Percentiles rank a stretch among this genome's conserved stretches.
Evolutionary conservation across 192 early-diverging fungal species (phyloP).

Genomic region (Coemansia sp.): DNA sequence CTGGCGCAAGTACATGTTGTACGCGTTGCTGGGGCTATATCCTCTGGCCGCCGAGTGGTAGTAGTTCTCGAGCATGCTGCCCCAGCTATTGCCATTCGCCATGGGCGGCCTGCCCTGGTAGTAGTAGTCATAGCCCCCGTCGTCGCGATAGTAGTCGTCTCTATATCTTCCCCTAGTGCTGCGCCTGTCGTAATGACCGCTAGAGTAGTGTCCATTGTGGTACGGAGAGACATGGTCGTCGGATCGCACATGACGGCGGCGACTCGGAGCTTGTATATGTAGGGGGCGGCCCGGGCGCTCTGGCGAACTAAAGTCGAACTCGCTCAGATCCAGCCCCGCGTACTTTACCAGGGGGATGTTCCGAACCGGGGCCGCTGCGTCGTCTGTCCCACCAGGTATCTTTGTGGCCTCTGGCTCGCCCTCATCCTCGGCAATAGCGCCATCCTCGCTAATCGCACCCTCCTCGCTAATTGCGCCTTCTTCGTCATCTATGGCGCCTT

Average conservation of each 20-base stretch:
- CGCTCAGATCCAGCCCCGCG: constrained; percentile 23
- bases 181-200: background rate
- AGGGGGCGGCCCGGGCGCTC: constrained; percentile 17
- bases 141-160: background rate
- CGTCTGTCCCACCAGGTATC: background rate
- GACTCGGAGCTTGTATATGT: background rate
- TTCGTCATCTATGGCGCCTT: constrained; percentile 13
- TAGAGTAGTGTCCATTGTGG: background rate
- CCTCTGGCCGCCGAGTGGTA: background rate
- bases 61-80: constrained; percentile 21
- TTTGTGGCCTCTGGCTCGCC: background rate
- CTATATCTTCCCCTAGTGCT: background rate
- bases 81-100: constrained; percentile 7
- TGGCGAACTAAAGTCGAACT: constrained; percentile 27
- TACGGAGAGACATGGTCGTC: background rate
- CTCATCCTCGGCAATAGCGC: background rate
- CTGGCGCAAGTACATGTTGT: background rate
- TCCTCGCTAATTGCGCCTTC: constrained; percentile 24
- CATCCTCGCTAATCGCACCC: constrained; percentile 16
- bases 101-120: background rate
- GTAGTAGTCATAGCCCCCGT: no score
- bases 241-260: background rate
- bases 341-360: constrained; percentile 37
- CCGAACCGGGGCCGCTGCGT: background rate
- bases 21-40: background rate